Percentiles rank a stretch among this genome's conserved stretches.
Evolutionary conservation across 805 yeast species (phyloP).

Genomic region (Yarrowia osloensis): DNA sequence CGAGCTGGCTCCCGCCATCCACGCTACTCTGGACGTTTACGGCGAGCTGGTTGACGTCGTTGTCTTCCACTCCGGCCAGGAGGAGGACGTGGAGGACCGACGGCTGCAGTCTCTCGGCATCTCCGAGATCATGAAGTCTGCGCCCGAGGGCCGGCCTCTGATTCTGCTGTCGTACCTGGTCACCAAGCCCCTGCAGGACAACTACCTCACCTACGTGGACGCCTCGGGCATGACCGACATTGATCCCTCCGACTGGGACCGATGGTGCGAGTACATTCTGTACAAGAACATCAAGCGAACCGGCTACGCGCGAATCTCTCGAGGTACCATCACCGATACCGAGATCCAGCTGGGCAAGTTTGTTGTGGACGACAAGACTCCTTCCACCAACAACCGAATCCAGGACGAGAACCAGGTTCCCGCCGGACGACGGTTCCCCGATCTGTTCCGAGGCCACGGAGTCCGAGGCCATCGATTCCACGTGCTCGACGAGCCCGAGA

Average conservation of each 20-base stretch:
- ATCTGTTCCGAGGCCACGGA: constrained; percentile 80
- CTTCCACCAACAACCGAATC: constrained; percentile 56
- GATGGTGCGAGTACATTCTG: constrained; percentile 97
- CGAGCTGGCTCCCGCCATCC: constrained; percentile 97
- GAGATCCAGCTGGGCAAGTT: constrained; percentile 96
- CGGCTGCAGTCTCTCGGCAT: constrained; percentile 78
- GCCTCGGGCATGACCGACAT: constrained; percentile 87
- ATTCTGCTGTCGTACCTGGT: constrained; percentile 87
- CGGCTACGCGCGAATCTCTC: constrained; percentile 90
- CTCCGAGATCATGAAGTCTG: constrained; percentile 74
- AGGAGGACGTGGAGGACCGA: constrained; percentile 94
- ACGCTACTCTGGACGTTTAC: constrained; percentile 89
- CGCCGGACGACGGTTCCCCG: constrained; percentile 72
- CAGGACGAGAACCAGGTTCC: constrained; percentile 59
- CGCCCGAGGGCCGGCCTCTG: constrained; percentile 71
- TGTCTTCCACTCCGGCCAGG: constrained; percentile 98
- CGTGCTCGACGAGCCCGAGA: constrained; percentile 89
- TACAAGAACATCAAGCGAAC: constrained; percentile 83
- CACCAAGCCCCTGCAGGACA: constrained; percentile 82
- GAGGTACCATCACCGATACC: constrained; percentile 94
- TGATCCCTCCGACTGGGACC: constrained; percentile 89
- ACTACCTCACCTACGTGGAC: constrained; percentile 87
- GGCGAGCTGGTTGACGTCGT: constrained; percentile 87
- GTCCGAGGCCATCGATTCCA: constrained; percentile 92
- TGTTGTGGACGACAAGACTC: constrained; percentile 52